Percentiles rank a stretch among this genome's conserved stretches.
These are phyloP conservation scores for Cucumis hystrix DNA, from an alignment of 306 rosid species.

Conservation along the genomic window DNA sequence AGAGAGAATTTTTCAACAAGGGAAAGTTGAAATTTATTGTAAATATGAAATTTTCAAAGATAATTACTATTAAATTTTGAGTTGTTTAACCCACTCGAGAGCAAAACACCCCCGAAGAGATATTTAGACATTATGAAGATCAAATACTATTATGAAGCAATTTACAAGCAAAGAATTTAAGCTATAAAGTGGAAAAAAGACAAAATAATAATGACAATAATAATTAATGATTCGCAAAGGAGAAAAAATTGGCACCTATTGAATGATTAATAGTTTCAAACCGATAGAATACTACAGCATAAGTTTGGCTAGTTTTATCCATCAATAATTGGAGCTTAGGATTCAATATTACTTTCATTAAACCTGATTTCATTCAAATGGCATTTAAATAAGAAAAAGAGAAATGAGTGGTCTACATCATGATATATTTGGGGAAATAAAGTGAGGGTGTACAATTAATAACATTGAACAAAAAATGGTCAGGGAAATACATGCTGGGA, in stretches of 20 bases:
- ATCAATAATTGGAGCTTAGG: background rate
- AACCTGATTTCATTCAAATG: background rate
- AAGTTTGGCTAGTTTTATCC: background rate
- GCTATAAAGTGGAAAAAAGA: background rate
- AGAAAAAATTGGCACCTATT: background rate
- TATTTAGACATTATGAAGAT: background rate
- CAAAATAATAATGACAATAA: background rate
- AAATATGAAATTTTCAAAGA: too few relatives aligned
- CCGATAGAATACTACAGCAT: background rate
- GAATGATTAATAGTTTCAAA: background rate
- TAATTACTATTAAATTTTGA: too few relatives aligned
- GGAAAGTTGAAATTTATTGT: too few relatives aligned
- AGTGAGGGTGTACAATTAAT: background rate
- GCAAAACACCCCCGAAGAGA: too few relatives aligned
- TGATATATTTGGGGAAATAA: background rate
- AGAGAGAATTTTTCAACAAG: too few relatives aligned
- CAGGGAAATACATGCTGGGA: background rate
- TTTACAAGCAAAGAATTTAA: background rate
- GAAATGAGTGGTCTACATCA: background rate
- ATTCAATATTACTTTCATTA: background rate
- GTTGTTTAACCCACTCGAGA: too few relatives aligned
- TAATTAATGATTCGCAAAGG: background rate
- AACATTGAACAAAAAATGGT: background rate
- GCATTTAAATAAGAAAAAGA: background rate
- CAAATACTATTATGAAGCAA: background rate